Evolutionary conservation across 345 rosid genomes (phyloP).

Genomic region (Citrus glauca): DNA sequence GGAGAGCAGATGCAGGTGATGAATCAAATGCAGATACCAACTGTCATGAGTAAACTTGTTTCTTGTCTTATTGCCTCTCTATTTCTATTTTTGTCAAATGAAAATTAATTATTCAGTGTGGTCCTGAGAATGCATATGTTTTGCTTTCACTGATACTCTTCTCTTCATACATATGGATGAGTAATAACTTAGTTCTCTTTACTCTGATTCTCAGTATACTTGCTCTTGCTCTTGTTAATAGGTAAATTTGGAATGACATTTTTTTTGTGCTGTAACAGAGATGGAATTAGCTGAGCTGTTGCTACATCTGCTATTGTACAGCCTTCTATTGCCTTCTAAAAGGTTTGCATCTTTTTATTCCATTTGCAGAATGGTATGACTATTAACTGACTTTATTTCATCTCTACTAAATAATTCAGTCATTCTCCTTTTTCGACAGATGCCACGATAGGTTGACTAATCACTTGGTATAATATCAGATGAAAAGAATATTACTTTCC

Average conservation of each 20-base stretch:
- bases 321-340: constrained; percentile 9
- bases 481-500: too few species aligned
- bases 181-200: neutral
- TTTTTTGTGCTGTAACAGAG: constrained; percentile 15
- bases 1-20: constrained; percentile 5
- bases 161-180: neutral
- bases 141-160: neutral
- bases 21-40: neutral
- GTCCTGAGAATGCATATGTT: neutral
- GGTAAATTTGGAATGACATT: neutral
- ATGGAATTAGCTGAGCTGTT: constrained; percentile 2
- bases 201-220: neutral
- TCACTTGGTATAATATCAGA: neutral
- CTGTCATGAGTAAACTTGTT: constrained; percentile 17
- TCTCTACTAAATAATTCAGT: neutral
- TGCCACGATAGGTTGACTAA: neutral
- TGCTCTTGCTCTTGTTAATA: neutral
- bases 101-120: neutral
- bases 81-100: neutral
- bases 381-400: neutral
- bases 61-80: neutral
- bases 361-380: neutral
- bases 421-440: neutral
- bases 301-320: constrained; percentile 7
- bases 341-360: constrained; percentile 11